Evolutionary conservation across 345 rosid genomes (phyloP).

Genomic region (Eutrema japonicum): DNA sequence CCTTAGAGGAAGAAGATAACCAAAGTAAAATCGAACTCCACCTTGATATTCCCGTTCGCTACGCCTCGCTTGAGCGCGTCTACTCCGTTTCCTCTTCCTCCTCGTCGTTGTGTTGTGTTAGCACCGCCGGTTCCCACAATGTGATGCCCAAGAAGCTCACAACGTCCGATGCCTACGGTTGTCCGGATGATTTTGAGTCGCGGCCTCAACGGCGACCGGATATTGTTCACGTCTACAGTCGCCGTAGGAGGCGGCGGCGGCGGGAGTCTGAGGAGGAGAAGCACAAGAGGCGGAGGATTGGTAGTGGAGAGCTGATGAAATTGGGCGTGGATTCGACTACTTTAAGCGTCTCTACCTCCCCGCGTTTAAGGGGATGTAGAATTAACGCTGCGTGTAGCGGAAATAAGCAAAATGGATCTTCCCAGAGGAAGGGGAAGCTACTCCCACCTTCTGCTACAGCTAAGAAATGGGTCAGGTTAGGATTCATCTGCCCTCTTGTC

Average conservation of each 20-base stretch:
- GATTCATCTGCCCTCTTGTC: neutral
- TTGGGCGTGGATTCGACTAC: conserved; percentile 69
- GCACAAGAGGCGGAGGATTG: conserved; percentile 54
- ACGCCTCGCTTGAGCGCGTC: conserved; percentile 76
- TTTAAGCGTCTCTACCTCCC: conserved; percentile 45
- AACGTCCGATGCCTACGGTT: conserved; percentile 1
- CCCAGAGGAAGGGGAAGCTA: conserved; percentile 46
- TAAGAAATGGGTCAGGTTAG: conserved; percentile 88
- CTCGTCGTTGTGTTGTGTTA: conserved; percentile 47
- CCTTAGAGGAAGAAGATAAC: conserved; percentile 4
- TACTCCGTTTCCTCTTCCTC: conserved; percentile 78
- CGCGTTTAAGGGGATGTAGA: conserved; percentile 70
- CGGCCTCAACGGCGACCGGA: conserved; percentile 42
- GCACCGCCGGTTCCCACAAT: conserved; percentile 56
- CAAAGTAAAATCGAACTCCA: conserved; percentile 45
- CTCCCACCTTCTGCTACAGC: conserved; percentile 45
- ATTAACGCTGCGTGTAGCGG: conserved; percentile 41
- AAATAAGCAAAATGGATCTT: conserved; percentile 36
- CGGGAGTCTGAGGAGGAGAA: conserved; percentile 23
- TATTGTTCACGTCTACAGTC: conserved; percentile 64
- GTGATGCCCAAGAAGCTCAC: conserved; percentile 57
- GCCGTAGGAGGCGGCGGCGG: conserved; percentile 46
- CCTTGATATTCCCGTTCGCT: conserved; percentile 54
- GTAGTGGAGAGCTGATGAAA: conserved; percentile 63
- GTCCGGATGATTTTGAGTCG: conserved; percentile 29